Evolutionary conservation across 352 stramenopile species (phyloP).

Genomic region (Pythium rhizo-oryzae): DNA sequence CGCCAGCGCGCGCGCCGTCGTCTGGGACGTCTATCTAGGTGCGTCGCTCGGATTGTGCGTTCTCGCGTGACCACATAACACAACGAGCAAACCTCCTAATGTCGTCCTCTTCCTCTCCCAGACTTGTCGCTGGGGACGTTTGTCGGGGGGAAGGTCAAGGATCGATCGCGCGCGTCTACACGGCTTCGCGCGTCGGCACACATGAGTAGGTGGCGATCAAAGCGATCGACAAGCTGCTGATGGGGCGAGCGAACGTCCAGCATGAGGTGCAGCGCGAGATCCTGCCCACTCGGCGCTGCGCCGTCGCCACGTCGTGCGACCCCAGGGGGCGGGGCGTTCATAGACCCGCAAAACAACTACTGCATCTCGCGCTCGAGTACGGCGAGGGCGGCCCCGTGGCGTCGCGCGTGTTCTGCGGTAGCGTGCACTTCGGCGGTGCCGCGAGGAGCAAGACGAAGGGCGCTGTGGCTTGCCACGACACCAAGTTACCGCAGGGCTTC

Average conservation of each 20-base stretch:
- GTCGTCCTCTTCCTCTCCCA: too few relatives aligned
- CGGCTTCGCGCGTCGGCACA: slow-evolving; percentile 43
- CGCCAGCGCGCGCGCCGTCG: not conserved
- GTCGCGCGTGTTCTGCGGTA: too few relatives aligned
- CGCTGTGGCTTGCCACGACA: too few relatives aligned
- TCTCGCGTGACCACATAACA: not conserved
- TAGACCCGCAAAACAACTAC: slow-evolving; percentile 78
- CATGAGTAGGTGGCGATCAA: slow-evolving; percentile 68
- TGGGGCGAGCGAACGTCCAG: slow-evolving; percentile 60
- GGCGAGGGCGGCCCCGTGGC: slow-evolving; percentile 59
- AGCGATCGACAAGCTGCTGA: slow-evolving; percentile 80
- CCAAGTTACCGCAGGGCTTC: too few relatives aligned
- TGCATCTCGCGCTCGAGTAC: slow-evolving; percentile 73
- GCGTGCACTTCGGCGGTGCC: too few relatives aligned
- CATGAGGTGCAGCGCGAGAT: slow-evolving; percentile 70
- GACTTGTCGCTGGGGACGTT: slow-evolving; percentile 74
- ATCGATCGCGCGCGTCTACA: slow-evolving; percentile 76
- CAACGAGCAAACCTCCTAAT: too few relatives aligned
- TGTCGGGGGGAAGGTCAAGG: slow-evolving; percentile 72
- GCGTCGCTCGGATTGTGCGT: not conserved
- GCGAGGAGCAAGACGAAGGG: too few relatives aligned
- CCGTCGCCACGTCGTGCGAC: slow-evolving; percentile 59
- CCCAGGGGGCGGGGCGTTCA: slow-evolving; percentile 64
- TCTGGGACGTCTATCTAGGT: slow-evolving; percentile 10
- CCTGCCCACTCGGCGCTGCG: slow-evolving; percentile 61